A percentile compares a stretch with the other conserved stretches of the same genome.
phyloP scores from a whole-genome alignment of 805 yeast species.

The Kurtzmaniella cleridarum region DNA sequence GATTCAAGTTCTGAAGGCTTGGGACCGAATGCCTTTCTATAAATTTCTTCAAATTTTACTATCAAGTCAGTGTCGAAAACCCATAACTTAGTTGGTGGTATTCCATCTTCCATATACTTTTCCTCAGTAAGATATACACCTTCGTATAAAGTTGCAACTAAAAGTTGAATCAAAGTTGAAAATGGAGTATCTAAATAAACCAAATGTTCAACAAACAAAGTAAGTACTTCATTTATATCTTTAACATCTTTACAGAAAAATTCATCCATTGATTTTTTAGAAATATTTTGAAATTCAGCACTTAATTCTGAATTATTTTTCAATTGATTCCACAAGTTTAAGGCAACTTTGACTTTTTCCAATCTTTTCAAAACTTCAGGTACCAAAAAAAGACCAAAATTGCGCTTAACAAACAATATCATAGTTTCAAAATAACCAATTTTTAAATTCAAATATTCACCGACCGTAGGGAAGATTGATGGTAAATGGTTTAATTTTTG shows the following conservation, averaged over 20 bases:
- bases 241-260: background rate
- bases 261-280: conserved; percentile 3
- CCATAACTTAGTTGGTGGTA: conserved; percentile 39
- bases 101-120: conserved; percentile 23
- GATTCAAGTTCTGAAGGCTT: conserved; percentile 11
- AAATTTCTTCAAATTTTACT: conserved; percentile 35
- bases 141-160: conserved; percentile 23
- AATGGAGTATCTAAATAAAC: conserved; percentile 13
- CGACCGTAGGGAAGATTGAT: conserved; percentile 30
- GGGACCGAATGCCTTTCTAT: conserved; percentile 18
- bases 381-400: background rate
- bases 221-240: conserved; percentile 23
- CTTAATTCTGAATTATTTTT: conserved; percentile 5
- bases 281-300: conserved; percentile 2
- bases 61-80: conserved; percentile 38
- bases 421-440: conserved; percentile 34
- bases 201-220: conserved; percentile 18
- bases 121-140: conserved; percentile 38
- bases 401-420: conserved; percentile 31
- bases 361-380: conserved; percentile 15
- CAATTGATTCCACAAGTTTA: conserved; percentile 30
- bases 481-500: conserved; percentile 50
- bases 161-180: conserved; percentile 13
- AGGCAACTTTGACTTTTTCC: conserved; percentile 46
- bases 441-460: no score